A percentile compares a stretch with the other conserved stretches of the same genome.
Evolutionary conservation across 2,329 filamentous ascomycete genomes (phyloP).

Genomic region (Diaporthe citri): DNA sequence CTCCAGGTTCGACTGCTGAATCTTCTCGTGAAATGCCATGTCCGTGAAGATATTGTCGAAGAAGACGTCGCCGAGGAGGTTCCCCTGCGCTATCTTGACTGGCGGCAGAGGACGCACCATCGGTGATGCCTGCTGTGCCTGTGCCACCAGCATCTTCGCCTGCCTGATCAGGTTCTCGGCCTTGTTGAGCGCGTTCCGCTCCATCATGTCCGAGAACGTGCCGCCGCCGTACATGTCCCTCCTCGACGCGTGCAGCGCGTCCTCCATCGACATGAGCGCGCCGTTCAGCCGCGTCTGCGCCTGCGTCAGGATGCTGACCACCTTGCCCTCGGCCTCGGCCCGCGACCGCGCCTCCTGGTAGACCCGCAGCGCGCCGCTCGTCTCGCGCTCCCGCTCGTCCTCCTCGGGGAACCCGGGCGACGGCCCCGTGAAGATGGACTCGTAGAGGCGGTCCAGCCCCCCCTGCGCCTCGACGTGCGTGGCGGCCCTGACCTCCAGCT

Average conservation of each 20-base stretch:
- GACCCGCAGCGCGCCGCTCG: conserved; percentile 49
- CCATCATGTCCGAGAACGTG: conserved; percentile 63
- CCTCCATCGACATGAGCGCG: conserved; percentile 54
- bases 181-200: conserved; percentile 62
- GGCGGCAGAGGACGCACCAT: conserved; percentile 53
- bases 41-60: conserved; percentile 68
- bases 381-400: conserved; percentile 58
- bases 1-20: conserved; percentile 57
- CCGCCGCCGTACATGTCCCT: conserved; percentile 65
- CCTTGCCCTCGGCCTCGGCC: conserved; percentile 57
- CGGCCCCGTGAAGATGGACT: conserved; percentile 65
- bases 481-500: conserved; percentile 52
- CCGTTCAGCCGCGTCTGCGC: conserved; percentile 53
- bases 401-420: conserved; percentile 67
- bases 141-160: conserved; percentile 54
- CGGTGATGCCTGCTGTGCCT: conserved; percentile 56
- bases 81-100: conserved; percentile 59
- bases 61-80: conserved; percentile 63
- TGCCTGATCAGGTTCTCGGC: conserved; percentile 59
- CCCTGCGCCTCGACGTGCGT: conserved; percentile 56
- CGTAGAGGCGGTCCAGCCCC: conserved; percentile 65
- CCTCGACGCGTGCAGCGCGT: conserved; percentile 56
- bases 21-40: conserved; percentile 64
- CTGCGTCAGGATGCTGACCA: conserved; percentile 53
- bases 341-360: conserved; percentile 54